Percentiles rank a stretch among this genome's conserved stretches.
These are phyloP conservation scores for Pseudogymnoascus sp. DNA, from an alignment of 2,329 filamentous ascomycete genomes.

Conservation along the genomic window DNA sequence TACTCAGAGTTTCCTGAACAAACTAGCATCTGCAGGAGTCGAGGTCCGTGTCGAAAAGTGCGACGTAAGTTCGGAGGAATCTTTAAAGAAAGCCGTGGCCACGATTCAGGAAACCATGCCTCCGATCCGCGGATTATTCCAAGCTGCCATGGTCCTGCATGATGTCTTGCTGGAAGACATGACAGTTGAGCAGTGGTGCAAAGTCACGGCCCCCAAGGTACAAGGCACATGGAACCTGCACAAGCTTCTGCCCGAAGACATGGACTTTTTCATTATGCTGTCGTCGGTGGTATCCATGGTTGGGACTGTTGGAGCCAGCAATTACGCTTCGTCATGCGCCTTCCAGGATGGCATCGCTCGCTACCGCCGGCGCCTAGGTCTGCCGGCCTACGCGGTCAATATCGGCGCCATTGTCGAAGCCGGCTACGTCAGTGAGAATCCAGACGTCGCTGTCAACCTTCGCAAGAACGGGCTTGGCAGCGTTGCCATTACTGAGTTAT, in stretches of 20 bases:
- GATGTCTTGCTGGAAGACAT: not conserved
- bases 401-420: constrained; percentile 13
- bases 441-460: constrained; percentile 11
- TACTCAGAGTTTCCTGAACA: constrained; percentile 1
- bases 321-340: constrained; percentile 12
- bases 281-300: not conserved
- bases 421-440: constrained; percentile 15
- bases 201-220: constrained; percentile 14
- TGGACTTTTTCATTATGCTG: constrained; percentile 14
- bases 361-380: not conserved
- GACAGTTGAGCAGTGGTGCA: constrained; percentile 11
- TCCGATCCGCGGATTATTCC: constrained; percentile 19
- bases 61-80: not conserved
- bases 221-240: constrained; percentile 15
- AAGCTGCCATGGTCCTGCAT: constrained; percentile 28
- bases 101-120: not conserved
- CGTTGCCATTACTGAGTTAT: constrained; percentile 20
- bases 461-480: constrained; percentile 9
- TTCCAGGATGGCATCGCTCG: constrained; percentile 13
- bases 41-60: not conserved
- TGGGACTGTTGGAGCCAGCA: constrained; percentile 11
- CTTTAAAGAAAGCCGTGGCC: not conserved
- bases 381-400: constrained; percentile 19
- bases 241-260: not conserved
- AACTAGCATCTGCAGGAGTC: not conserved